Conservation (phyloP, 1,284 basidiomycete genomes). For the Heimioporus retisporus region DNA sequence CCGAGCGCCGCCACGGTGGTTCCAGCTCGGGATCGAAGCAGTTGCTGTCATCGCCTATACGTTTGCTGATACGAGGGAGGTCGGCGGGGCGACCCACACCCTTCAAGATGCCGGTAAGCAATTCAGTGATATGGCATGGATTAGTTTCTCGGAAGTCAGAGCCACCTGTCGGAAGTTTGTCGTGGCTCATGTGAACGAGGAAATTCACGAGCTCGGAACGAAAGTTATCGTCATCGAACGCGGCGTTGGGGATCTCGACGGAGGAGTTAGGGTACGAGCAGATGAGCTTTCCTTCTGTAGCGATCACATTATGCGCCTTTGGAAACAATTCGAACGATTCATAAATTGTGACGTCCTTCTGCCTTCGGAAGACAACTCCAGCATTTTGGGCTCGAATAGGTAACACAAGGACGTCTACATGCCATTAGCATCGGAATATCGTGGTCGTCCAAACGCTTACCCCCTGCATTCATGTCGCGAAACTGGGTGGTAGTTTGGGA, state of each 20-base stretch:
- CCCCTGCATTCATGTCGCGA: slow-evolving; percentile 23
- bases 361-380: slow-evolving; percentile 41
- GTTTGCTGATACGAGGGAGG: slow-evolving; percentile 25
- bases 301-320: slow-evolving; percentile 21
- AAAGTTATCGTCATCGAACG: slow-evolving; percentile 32
- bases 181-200: too few species aligned
- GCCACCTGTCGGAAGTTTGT: too few species aligned
- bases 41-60: too few species aligned
- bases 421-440: background rate
- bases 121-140: slow-evolving; percentile 47
- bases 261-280: slow-evolving; percentile 46
- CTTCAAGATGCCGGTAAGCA: slow-evolving; percentile 28
- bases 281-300: slow-evolving; percentile 41
- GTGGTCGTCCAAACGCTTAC: slow-evolving; percentile 9
- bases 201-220: background rate
- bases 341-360: slow-evolving; percentile 24
- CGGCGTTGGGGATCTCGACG: slow-evolving; percentile 29
- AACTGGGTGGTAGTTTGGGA: slow-evolving; percentile 11
- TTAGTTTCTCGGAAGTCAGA: slow-evolving; percentile 32
- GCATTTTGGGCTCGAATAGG: slow-evolving; percentile 49
- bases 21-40: too few species aligned
- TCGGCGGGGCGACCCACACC: background rate
- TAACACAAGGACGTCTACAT: slow-evolving; percentile 33
- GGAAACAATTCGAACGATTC: slow-evolving; percentile 46
- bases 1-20: slow-evolving; percentile 46